Evolutionary conservation across 208 protist genomes (phyloP).

Genomic region (Borovskyia barvae): DNA sequence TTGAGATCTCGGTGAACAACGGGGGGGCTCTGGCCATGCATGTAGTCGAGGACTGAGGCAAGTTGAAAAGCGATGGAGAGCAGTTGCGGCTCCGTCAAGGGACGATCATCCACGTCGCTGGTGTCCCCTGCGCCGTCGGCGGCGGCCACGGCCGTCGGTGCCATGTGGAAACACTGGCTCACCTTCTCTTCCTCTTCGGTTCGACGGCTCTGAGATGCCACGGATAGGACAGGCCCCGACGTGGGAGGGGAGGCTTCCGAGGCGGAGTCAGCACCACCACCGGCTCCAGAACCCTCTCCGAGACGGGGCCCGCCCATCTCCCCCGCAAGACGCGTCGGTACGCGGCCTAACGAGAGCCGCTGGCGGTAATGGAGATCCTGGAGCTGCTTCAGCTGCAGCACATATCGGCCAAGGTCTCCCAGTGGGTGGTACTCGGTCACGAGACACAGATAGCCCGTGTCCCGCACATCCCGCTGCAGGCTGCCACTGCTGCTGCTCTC

Average conservation of each 20-base stretch:
- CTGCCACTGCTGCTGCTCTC: constrained; percentile 19
- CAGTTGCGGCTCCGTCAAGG: constrained; percentile 69
- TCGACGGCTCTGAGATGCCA: no score
- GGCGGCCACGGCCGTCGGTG: constrained; percentile 10
- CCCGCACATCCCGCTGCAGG: constrained; percentile 5
- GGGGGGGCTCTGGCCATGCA: constrained; percentile 88
- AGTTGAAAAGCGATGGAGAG: constrained; percentile 82
- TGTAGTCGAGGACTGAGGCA: constrained; percentile 57
- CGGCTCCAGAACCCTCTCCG: no score
- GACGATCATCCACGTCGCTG: constrained; percentile 33
- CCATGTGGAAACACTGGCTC: no score
- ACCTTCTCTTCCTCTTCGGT: no score
- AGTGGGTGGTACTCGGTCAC: constrained; percentile 83
- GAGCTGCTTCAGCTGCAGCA: constrained; percentile 33
- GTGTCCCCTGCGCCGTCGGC: constrained; percentile 5
- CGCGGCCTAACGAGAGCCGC: no score
- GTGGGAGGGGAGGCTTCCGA: no score
- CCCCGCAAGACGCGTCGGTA: no score
- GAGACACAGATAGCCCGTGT: constrained; percentile 70
- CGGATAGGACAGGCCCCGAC: no score
- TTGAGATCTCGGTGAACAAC: constrained; percentile 99
- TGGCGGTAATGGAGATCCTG: constrained; percentile 12
- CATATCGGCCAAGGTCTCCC: constrained; percentile 78
- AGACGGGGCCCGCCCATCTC: no score
- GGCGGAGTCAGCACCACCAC: no score